Base-by-base conservation (phyloP, 2,329 filamentous ascomycete genomes). In the Hawksworthiomyces lignivorus region DNA sequence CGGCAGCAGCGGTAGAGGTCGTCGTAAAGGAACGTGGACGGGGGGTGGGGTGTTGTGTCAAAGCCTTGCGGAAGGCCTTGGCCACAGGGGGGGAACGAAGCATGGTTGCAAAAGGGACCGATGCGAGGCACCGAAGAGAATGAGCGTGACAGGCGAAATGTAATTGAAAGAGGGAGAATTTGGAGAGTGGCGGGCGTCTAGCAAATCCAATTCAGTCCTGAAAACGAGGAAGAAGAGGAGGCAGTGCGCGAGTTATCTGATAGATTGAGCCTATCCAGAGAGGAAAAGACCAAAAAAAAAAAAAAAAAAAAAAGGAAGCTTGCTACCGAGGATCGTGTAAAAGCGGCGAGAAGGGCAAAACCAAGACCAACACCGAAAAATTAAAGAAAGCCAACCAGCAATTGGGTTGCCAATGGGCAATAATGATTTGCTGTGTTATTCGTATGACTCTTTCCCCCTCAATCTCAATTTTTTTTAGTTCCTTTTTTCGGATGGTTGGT, bases 21-120 rank as follows among this genome's bases (percentile, higher is more conserved):
- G 61, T 60, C 41, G 64, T 64, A 48, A 73, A 62, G 32, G 56
- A 50, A 40, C 68, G 61, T 26, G 60, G 51, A 45, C 53, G 54
- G 34, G 52, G 54, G 46, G 59, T 52, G 52, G 62, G 64, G 41
- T 59, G 50, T 44, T 61, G 57, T 48, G 57, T 55, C 53, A 70
- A 39, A 55, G 63, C 63, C 61, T 55, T 62, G 58, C 60, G 66
- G 49, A 70, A 50, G 63, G 70, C 70, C 59, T 61, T 64, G 54
- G 59, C 56, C 46, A 69, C 64, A 53, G 67, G 65, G 54, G 47
- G 47, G 41, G 55, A 55, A 53, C 69, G 70, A 53, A 74, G 67
- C 71, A 75, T 75, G 10, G 26, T 46, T 18, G 19, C 7, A 14
- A 18, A n/a, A n/a, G n/a, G n/a, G 40, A 28, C 7, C 5, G 38